Percentiles rank a stretch among this genome's conserved stretches.
Conservation (phyloP, 1,139 yeast genomes). For the Hyphopichia khmerensis region DNA sequence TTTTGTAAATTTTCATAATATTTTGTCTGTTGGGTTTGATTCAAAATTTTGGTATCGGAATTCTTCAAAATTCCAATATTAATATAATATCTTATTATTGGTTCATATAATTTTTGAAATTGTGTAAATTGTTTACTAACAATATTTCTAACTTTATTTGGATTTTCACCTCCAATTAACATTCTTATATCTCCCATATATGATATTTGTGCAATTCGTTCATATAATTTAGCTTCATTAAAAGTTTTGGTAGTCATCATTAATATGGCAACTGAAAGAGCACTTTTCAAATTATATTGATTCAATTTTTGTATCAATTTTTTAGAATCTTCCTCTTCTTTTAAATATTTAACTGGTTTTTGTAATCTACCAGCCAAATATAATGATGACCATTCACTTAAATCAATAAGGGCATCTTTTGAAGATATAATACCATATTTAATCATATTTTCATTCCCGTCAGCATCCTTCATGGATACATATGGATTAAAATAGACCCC, state of each 20-base stretch:
- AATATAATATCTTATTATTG: conserved; percentile 22
- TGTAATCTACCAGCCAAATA: conserved; percentile 93
- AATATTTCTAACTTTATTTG: conserved; percentile 81
- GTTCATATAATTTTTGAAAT: conserved; percentile 71
- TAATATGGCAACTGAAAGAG: conserved; percentile 71
- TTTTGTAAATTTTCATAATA: conserved; percentile 31
- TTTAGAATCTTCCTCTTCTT: conserved; percentile 46
- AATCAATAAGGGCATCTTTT: conserved; percentile 60
- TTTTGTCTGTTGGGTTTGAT: conserved; percentile 32
- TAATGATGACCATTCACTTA: conserved; percentile 78
- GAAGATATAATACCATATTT: conserved; percentile 86
- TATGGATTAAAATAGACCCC: conserved; percentile 95
- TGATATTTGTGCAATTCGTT: conserved; percentile 75
- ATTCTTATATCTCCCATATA: conserved; percentile 91
- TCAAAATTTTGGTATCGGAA: conserved; percentile 41
- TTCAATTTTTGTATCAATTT: conserved; percentile 52
- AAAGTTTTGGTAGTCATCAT: conserved; percentile 39
- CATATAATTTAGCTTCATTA: conserved; percentile 66
- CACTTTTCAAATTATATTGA: conserved; percentile 76
- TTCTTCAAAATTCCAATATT: conserved; percentile 22
- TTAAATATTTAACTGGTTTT: conserved; percentile 82
- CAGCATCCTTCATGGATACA: conserved; percentile 55
- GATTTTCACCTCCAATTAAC: conserved; percentile 87
- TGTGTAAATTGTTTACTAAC: conserved; percentile 71
- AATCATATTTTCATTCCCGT: conserved; percentile 48